phyloP scores from a whole-genome alignment of 176 grass and related monocot genomes.

The Leersia perrieri region DNA sequence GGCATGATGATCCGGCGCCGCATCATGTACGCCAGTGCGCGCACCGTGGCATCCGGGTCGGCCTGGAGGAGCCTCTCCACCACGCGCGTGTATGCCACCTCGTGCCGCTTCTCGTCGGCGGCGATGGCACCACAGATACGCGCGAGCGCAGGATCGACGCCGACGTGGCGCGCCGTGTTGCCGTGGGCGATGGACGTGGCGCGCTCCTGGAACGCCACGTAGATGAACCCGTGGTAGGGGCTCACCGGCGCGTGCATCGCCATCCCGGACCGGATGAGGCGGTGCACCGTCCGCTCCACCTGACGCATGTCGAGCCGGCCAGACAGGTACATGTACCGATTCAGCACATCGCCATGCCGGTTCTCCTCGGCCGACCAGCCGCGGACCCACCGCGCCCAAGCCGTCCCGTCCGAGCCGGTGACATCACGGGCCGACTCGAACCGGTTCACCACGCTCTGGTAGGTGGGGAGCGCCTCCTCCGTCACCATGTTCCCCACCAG shows the following conservation, averaged over 20 bases:
- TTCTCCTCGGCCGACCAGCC: slow-evolving; percentile 90
- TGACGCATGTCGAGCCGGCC: slow-evolving; percentile 77
- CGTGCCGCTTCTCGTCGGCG: slow-evolving; percentile 85
- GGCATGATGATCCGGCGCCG: slow-evolving; percentile 77
- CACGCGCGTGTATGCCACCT: slow-evolving; percentile 61
- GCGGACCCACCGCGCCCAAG: slow-evolving; percentile 86
- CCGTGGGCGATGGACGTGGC: slow-evolving; percentile 74
- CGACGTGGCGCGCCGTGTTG: slow-evolving; percentile 65
- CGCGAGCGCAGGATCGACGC: slow-evolving; percentile 44
- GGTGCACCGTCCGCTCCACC: slow-evolving; percentile 76
- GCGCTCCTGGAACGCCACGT: slow-evolving; percentile 90
- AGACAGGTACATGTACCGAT: slow-evolving; percentile 78
- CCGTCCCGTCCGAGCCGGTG: slow-evolving; percentile 56
- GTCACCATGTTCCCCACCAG: slow-evolving; percentile 68
- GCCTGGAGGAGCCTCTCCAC: slow-evolving; percentile 59
- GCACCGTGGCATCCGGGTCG: slow-evolving; percentile 58
- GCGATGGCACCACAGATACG: slow-evolving; percentile 67
- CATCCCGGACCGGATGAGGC: slow-evolving; percentile 66
- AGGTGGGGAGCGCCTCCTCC: slow-evolving; percentile 80
- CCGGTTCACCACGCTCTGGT: slow-evolving; percentile 65
- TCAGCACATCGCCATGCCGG: slow-evolving; percentile 83
- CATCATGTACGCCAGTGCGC: slow-evolving; percentile 79
- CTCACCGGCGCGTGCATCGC: slow-evolving; percentile 35
- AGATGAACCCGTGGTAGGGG: slow-evolving; percentile 68
- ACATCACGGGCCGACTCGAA: slow-evolving; percentile 46